Evolutionary conservation across 2,329 filamentous ascomycete species (phyloP).

Genomic region (Fusarium poae): DNA sequence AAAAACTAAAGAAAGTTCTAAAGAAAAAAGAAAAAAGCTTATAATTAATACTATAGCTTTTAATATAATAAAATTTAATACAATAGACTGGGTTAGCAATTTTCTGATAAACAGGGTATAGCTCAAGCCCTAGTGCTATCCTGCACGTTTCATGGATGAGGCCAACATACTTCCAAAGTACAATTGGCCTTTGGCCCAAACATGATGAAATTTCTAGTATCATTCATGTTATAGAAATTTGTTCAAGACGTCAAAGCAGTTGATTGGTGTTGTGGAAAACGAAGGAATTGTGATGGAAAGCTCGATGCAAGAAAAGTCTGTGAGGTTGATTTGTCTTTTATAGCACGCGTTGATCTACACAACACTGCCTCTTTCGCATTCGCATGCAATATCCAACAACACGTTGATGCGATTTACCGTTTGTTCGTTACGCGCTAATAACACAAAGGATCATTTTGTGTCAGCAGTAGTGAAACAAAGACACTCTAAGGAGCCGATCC

Average conservation of each 20-base stretch:
- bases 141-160: too few species aligned
- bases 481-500: background rate
- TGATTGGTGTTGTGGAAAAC: too few species aligned
- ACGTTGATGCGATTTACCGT: background rate
- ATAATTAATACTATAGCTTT: too few species aligned
- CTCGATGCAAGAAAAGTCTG: too few species aligned
- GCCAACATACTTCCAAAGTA: constrained; percentile 34
- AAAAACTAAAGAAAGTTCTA: too few species aligned
- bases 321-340: background rate
- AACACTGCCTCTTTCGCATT: constrained; percentile 22
- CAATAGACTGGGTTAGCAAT: too few species aligned
- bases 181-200: constrained; percentile 39
- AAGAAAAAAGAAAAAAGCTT: too few species aligned
- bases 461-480: background rate
- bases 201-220: constrained; percentile 5
- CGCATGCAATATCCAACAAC: background rate
- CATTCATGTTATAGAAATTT: background rate
- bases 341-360: background rate
- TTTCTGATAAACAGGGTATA: too few species aligned
- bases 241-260: too few species aligned
- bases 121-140: too few species aligned
- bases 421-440: background rate
- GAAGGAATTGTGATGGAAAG: too few species aligned
- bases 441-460: background rate
- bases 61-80: too few species aligned